These are phyloP conservation scores for Termitomyces bulborhizus DNA, from an alignment of 768 basidiomycete genomes.

Conservation along the genomic window DNA sequence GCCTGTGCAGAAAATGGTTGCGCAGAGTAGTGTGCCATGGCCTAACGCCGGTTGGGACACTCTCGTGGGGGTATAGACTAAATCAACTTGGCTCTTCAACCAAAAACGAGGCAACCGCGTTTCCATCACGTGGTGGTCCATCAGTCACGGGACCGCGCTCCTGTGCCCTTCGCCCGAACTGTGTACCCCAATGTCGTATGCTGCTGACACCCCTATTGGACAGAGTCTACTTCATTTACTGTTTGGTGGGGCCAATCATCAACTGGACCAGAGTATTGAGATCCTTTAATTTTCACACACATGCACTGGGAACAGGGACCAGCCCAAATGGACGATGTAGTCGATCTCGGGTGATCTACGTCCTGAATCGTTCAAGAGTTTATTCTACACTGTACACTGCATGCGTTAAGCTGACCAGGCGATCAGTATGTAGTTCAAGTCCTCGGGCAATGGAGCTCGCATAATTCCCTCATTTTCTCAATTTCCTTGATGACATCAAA, in stretches of 20 bases:
- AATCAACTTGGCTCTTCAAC: neutral
- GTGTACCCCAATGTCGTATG: too few relatives aligned
- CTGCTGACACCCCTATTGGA: neutral
- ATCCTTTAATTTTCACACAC: too few relatives aligned
- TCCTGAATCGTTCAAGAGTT: neutral
- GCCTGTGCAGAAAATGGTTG: slow-evolving; percentile 16
- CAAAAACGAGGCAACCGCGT: slow-evolving; percentile 20
- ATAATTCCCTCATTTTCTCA: neutral
- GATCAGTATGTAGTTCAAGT: neutral
- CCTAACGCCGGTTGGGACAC: slow-evolving; percentile 23
- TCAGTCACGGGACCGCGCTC: slow-evolving; percentile 16
- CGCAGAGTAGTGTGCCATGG: slow-evolving; percentile 21
- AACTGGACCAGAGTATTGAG: too few relatives aligned
- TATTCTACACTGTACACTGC: neutral
- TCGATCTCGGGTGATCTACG: neutral
- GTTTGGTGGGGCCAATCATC: too few relatives aligned
- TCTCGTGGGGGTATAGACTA: slow-evolving; percentile 2
- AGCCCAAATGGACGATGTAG: too few relatives aligned
- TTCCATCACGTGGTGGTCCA: slow-evolving; percentile 17
- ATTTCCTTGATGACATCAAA: neutral
- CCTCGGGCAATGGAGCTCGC: neutral
- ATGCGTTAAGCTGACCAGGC: neutral
- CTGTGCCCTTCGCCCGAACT: too few relatives aligned
- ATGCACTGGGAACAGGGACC: too few relatives aligned
- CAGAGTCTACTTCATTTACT: neutral